Evolutionary conservation across 352 stramenopile genomes (phyloP), one percentile per base, ranked within the genome.

Genomic region (Blastocystis hominis): DNA sequence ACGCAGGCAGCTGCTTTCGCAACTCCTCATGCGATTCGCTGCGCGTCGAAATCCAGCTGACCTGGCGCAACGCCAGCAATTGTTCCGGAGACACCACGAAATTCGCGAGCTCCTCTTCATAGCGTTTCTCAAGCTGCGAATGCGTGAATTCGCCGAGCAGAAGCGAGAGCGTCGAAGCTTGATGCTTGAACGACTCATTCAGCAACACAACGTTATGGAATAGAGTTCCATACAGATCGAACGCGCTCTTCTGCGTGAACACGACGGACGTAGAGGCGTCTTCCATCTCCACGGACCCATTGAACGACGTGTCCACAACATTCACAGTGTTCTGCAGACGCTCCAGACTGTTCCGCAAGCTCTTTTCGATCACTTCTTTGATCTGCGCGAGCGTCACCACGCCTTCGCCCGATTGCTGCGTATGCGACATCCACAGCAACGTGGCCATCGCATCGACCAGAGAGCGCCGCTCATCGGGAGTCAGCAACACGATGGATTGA

Each of bases 391-490:
- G 36, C 50, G 38, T n/a, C 13, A 77, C 66, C 0, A 77, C 66
- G 0, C 66, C 66, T 0, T 36, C 3, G 53, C 40, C 50, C 53
- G 34, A 0, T 34, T 47, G 7, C 17, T 40, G 15, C n/a, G 50
- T 69, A n/a, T 64, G 55, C 4, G 47, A 63, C 24, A 84, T 47
- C 72, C 72, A 84, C 20, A 66, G 9, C 56, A 84, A 40, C 40
- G 72, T 84, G n/a, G 47, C 72, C 72, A 84, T 44, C 55, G 72
- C 72, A 30, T 84, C 72, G 6, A 84, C 72, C 40, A 84, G 3
- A 34, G 54, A 38, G 4, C 30, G 34, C 20, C 42, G 30, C 55
- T 84, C 72, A 20, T 55, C 72, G 6, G 17, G 20, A n/a, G 36
- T 84, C 72, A 84, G 53, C 1, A 84, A 44, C 30, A 66, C 55